Conservation (phyloP, 2,329 filamentous ascomycete genomes). For the Penicillium aurantiogriseum region DNA sequence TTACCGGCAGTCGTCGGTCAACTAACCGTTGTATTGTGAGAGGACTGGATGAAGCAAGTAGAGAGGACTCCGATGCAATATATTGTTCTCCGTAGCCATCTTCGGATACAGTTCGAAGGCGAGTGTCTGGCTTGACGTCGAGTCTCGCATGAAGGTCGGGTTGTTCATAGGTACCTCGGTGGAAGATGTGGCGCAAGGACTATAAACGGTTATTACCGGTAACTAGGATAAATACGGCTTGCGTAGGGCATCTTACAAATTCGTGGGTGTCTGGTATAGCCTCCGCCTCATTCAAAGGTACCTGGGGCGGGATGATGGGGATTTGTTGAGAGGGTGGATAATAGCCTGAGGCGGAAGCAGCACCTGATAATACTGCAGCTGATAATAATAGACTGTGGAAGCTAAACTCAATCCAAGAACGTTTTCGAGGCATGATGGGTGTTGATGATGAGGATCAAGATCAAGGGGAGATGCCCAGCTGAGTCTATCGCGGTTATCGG, state of each 20-base stretch:
- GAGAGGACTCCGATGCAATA: slow-evolving; percentile 50
- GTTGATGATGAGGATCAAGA: slow-evolving; percentile 3
- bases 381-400: slow-evolving; percentile 24
- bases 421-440: slow-evolving; percentile 25
- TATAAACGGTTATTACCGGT: slow-evolving; percentile 16
- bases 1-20: slow-evolving; percentile 71
- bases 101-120: slow-evolving; percentile 48
- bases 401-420: slow-evolving; percentile 12
- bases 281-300: slow-evolving; percentile 28
- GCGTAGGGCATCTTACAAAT: slow-evolving; percentile 33
- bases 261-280: slow-evolving; percentile 30
- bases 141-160: slow-evolving; percentile 73
- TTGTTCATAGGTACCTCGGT: slow-evolving; percentile 80
- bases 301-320: slow-evolving; percentile 35
- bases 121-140: slow-evolving; percentile 64
- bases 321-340: slow-evolving; percentile 21
- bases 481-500: slow-evolving; percentile 11
- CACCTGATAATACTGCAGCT: slow-evolving; percentile 21
- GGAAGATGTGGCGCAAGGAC: slow-evolving; percentile 80
- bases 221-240: background rate
- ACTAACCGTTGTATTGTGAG: slow-evolving; percentile 75
- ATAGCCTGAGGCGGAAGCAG: slow-evolving; percentile 24
- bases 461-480: slow-evolving; percentile 9
- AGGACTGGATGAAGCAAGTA: slow-evolving; percentile 63
- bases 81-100: slow-evolving; percentile 40